Evolutionary conservation across 768 basidiomycete genomes (phyloP).

Genomic region (Calocera cornea): DNA sequence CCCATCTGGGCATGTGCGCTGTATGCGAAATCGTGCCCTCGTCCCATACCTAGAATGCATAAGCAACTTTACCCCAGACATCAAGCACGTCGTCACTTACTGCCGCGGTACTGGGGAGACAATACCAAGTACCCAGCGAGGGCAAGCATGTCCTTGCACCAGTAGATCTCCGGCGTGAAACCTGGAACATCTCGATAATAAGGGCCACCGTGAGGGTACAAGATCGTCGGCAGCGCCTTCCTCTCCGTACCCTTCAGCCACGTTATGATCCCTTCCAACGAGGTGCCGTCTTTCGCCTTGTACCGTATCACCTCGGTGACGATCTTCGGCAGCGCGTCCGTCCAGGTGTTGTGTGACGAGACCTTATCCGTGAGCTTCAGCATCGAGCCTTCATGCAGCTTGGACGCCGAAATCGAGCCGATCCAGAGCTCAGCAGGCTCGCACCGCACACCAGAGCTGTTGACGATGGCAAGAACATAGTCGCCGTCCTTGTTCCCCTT

Average conservation of each 20-base stretch:
- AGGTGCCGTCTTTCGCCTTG: conserved; percentile 10
- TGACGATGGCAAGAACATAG: conserved; percentile 7
- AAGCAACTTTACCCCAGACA: no score
- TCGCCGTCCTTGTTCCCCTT: conserved; percentile 4
- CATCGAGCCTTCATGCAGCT: not conserved
- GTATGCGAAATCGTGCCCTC: conserved; percentile 11
- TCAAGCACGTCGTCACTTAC: no score
- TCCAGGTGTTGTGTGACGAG: conserved; percentile 10
- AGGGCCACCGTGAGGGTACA: conserved; percentile 11
- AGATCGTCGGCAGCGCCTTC: conserved; percentile 10
- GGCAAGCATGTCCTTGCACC: not conserved
- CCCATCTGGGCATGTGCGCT: conserved; percentile 9
- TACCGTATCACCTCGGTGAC: conserved; percentile 6
- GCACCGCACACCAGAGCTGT: conserved; percentile 9
- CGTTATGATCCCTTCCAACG: conserved; percentile 9
- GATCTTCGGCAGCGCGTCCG: not conserved
- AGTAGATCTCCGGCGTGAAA: not conserved
- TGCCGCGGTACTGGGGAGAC: conserved; percentile 12
- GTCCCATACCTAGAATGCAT: conserved; percentile 6
- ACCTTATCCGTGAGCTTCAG: conserved; percentile 8
- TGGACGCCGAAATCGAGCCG: not conserved
- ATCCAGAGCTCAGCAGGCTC: conserved; percentile 9
- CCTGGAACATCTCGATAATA: conserved; percentile 11
- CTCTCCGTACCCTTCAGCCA: conserved; percentile 7
- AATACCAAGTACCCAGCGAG: conserved; percentile 9